These are phyloP conservation scores for Chamaenerion angustifolium DNA, from an alignment of 345 rosid species.

Conservation along the genomic window DNA sequence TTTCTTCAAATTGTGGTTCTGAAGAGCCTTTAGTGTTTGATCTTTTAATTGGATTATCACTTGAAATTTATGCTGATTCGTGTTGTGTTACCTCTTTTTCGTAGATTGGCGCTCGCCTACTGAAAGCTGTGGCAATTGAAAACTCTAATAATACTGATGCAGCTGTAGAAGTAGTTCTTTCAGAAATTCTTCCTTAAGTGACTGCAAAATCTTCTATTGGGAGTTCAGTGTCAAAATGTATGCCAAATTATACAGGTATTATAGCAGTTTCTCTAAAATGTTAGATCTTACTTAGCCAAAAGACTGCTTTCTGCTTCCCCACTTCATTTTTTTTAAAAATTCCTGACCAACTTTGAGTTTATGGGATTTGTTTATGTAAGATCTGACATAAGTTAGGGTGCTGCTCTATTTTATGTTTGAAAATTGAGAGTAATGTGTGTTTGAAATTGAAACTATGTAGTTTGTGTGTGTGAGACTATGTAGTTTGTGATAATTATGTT, in stretches of 20 bases:
- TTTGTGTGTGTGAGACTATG: no score
- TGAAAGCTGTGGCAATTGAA: conserved; percentile 89
- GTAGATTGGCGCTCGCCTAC: conserved; percentile 63
- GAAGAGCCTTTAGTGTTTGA: no score
- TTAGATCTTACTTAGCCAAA: not conserved
- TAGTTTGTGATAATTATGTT: no score
- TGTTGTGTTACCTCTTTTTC: not conserved
- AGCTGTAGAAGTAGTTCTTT: conserved; percentile 62
- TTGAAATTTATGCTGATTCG: no score
- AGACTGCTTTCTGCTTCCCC: not conserved
- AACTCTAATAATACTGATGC: conserved; percentile 50
- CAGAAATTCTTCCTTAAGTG: conserved; percentile 56
- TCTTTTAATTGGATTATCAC: no score
- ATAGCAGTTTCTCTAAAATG: not conserved
- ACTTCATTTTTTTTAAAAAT: not conserved
- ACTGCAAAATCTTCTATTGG: conserved; percentile 8
- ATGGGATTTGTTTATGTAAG: no score
- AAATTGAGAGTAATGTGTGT: no score
- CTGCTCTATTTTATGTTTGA: no score
- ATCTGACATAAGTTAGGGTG: no score
- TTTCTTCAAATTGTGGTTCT: no score
- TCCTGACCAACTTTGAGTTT: no score
- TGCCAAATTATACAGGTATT: conserved; percentile 28
- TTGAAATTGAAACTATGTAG: no score
- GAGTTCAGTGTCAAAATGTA: conserved; percentile 8